These are phyloP conservation scores for Peronospora belbahrii DNA, from an alignment of 352 stramenopile genomes.

Conservation along the genomic window DNA sequence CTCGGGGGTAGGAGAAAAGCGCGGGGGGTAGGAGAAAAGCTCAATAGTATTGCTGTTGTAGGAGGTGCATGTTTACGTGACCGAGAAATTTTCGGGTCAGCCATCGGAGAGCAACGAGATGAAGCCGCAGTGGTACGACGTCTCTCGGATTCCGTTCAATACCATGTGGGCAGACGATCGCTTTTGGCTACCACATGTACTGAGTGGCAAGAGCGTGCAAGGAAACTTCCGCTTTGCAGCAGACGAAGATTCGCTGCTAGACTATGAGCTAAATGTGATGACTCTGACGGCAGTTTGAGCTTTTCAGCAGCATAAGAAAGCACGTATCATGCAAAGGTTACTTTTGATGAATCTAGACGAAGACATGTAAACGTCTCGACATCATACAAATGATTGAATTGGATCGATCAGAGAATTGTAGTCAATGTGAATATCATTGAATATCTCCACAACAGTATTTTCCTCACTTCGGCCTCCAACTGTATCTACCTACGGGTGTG, in stretches of 20 bases:
- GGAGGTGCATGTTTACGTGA: conserved; percentile 83
- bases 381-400: neutral
- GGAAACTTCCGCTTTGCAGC: conserved; percentile 66
- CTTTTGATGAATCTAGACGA: too few species aligned
- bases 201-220: conserved; percentile 53
- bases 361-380: too few species aligned
- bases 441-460: conserved; percentile 65
- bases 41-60: conserved; percentile 12
- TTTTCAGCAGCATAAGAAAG: too few species aligned
- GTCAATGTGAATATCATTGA: conserved; percentile 67
- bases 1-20: too few species aligned
- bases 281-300: neutral
- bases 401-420: conserved; percentile 88
- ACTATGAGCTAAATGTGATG: conserved; percentile 32
- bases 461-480: conserved; percentile 60
- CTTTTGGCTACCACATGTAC: conserved; percentile 75
- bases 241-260: conserved; percentile 62
- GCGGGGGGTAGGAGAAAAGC: too few species aligned
- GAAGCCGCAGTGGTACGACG: conserved; percentile 71
- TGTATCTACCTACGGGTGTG: too few species aligned
- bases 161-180: conserved; percentile 86
- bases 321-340: too few species aligned
- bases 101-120: conserved; percentile 87
- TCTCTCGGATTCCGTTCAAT: conserved; percentile 55
- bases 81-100: conserved; percentile 48